Evolutionary conservation across 176 grass and related monocot species (phyloP).

Genomic region (Secale cereale): DNA sequence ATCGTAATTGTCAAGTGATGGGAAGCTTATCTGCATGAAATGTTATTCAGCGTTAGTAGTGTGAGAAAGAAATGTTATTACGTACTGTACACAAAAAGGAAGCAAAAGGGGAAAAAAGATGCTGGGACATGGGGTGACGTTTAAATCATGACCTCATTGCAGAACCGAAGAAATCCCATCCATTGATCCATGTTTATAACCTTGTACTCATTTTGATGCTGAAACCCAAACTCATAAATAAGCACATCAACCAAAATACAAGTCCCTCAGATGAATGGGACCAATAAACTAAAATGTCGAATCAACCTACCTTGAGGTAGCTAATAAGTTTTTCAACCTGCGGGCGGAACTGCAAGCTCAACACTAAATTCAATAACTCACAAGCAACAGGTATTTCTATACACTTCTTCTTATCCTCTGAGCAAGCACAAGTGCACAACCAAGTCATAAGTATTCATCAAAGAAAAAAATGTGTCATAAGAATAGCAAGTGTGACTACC

Average conservation of each 20-base stretch:
- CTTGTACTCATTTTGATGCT: conserved; percentile 98
- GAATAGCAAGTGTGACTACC: conserved; percentile 52
- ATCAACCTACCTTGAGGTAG: conserved; percentile 77
- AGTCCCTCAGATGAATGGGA: conserved; percentile 10
- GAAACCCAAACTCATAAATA: conserved; percentile 30
- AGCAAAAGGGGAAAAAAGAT: neutral
- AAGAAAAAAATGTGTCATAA: neutral
- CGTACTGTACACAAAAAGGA: neutral
- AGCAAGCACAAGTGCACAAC: conserved; percentile 28
- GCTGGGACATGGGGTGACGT: neutral
- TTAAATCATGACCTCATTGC: conserved; percentile 69
- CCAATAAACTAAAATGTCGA: neutral
- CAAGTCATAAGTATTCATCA: conserved; percentile 9
- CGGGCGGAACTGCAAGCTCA: conserved; percentile 64
- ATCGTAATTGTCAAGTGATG: conserved; percentile 94
- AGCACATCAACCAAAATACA: neutral
- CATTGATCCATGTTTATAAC: conserved; percentile 99
- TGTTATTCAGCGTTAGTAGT: conserved; percentile 2
- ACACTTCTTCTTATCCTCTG: conserved; percentile 98
- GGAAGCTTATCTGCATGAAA: conserved; percentile 89
- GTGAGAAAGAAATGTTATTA: neutral
- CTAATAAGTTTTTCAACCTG: conserved; percentile 82
- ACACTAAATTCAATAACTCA: conserved; percentile 83
- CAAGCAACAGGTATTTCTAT: conserved; percentile 92
- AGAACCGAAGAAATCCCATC: conserved; percentile 96